Percentiles rank a stretch among this genome's conserved stretches.
Evolutionary conservation across 352 stramenopile genomes (phyloP).

Genomic region (Globisporangium polare): DNA sequence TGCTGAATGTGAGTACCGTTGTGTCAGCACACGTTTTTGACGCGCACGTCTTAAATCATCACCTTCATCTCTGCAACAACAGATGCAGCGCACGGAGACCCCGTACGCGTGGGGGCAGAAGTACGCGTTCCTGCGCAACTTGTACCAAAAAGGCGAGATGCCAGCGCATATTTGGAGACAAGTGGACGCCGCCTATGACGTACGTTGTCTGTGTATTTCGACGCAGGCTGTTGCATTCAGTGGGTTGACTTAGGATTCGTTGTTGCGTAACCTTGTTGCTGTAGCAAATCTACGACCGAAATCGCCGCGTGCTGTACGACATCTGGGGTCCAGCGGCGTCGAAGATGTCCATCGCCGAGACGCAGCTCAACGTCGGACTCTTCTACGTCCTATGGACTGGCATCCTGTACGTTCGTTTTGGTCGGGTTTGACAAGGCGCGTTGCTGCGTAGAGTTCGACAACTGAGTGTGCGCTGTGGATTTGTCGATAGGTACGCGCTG

Average conservation of each 20-base stretch:
- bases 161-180: conserved; percentile 38
- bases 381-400: conserved; percentile 63
- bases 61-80: neutral
- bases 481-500: conserved; percentile 34
- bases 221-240: neutral
- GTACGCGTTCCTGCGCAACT: conserved; percentile 51
- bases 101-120: conserved; percentile 57
- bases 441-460: neutral
- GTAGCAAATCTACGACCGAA: conserved; percentile 61
- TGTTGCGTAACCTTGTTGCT: neutral
- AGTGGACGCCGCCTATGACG: conserved; percentile 64
- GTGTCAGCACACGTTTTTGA: neutral
- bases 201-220: conserved; percentile 18
- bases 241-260: neutral
- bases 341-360: conserved; percentile 43
- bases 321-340: conserved; percentile 52
- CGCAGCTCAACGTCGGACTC: conserved; percentile 51
- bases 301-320: conserved; percentile 51
- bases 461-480: neutral
- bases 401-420: conserved; percentile 60
- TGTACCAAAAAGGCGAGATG: conserved; percentile 49
- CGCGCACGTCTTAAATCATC: neutral
- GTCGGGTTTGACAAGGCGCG: neutral
- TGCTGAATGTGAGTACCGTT: conserved; percentile 18
- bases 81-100: conserved; percentile 55